Evolutionary conservation across 2,329 filamentous ascomycete species (phyloP), one percentile per base, ranked within the genome.

Genomic region (Saccharata proteae): DNA sequence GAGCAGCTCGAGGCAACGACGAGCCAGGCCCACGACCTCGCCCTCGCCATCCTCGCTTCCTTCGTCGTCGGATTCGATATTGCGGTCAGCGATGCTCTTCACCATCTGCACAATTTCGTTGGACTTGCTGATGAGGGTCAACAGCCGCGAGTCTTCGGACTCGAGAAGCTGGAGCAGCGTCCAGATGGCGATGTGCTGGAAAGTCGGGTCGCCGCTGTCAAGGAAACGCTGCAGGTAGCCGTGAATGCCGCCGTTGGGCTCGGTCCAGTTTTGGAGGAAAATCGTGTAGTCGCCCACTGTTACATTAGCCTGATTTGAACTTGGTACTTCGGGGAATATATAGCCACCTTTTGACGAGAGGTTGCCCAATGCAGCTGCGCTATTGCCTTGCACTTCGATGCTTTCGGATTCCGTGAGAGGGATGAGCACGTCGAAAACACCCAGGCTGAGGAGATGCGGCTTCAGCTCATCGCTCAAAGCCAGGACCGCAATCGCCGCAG

Each of bases 161-260:
- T 98, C 90, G 30, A 98, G 77, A 4, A 98, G 71, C 52, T 98
- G 90, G 3, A 98, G 71, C 28, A 98, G 62, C 2, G 90, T 98
- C 90, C 90, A 98, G 40, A 96, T 93, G 30, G 90, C 90, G 50
- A 98, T 98, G 54, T 98, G 90, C 58, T 98, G 90, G 67, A 98
- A 98, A 0, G 90, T 98, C 1, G 90, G 77, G 51, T 98, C 90
- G 23, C 86, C 88, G 41, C 85, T 94, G 26, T 81, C 82, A 12
- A 98, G 69, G 66, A 98, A 98, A 33, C 88, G 77, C 46, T 77
- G 81, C 20, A 98, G 69, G 51, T 98, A 98, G 32, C 90, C 90
- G 51, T 94, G 86, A 38, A 98, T 93, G 26, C 90, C 90, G 26
- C 85, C 90, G 39, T 84, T 80, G 2, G 90, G 90, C 47, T 93